Evolutionary conservation across 306 rosid genomes (phyloP).

Genomic region (Prunus fruticosa): DNA sequence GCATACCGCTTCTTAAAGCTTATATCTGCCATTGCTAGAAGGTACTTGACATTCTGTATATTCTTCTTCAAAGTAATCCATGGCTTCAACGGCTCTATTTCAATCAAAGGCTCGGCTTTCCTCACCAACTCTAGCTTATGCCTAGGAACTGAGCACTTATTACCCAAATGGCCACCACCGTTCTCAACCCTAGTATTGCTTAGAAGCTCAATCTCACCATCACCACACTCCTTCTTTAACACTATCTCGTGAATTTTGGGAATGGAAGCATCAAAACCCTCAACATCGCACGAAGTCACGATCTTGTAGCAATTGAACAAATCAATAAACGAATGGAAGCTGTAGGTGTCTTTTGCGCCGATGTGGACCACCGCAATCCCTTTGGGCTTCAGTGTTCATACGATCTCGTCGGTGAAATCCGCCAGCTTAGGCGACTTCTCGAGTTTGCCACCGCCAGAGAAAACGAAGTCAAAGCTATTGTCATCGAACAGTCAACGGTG

Average conservation of each 20-base stretch:
- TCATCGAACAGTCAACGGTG: slow-evolving; percentile 51
- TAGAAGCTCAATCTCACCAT: too few relatives aligned
- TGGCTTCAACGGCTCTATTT: too few relatives aligned
- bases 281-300: slow-evolving; percentile 56
- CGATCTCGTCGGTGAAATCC: slow-evolving; percentile 64
- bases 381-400: slow-evolving; percentile 67
- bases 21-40: too few relatives aligned
- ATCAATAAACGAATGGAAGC: slow-evolving; percentile 84
- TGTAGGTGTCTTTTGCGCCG: slow-evolving; percentile 71
- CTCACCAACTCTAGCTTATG: too few relatives aligned
- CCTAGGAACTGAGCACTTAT: too few relatives aligned
- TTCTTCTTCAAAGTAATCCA: too few relatives aligned
- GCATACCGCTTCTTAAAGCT: too few relatives aligned
- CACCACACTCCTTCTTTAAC: too few relatives aligned
- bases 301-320: slow-evolving; percentile 74
- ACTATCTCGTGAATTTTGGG: slow-evolving; percentile 53
- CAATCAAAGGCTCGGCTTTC: too few relatives aligned
- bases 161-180: too few relatives aligned
- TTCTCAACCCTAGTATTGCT: too few relatives aligned
- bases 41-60: too few relatives aligned
- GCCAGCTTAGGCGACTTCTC: slow-evolving; percentile 44
- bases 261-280: slow-evolving; percentile 61
- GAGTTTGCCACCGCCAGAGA: slow-evolving; percentile 59
- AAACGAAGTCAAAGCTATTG: slow-evolving; percentile 64
- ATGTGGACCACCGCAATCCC: slow-evolving; percentile 87